Base-by-base conservation (phyloP, 257 asterid genomes). In the Solanum piurae region DNA sequence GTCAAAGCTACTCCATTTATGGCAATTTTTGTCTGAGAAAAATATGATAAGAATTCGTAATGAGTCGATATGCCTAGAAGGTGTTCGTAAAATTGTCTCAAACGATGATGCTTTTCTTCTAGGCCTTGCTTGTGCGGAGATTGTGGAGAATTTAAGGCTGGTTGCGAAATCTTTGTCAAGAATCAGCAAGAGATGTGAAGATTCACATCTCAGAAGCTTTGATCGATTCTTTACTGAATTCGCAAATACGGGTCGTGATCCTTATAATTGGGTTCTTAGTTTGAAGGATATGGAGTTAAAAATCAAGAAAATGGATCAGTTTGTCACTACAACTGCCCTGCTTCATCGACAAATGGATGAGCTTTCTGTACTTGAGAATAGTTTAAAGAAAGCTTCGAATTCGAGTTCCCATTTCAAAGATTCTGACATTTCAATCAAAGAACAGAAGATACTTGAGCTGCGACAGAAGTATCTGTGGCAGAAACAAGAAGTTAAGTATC, bases 21-120 rank as follows among this genome's bases (percentile, higher is more conserved):
- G 98, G 98, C 94, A 93, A 64, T 95, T 95, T 25, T 91, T 95
- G 27, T 92, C 99, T 4, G 98, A 97, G 88, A 86, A 87, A 6
- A 94, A 74, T 72, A 38, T 95, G 1, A 84, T 90, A 4, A 93
- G 98, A 20, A 91, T 97, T 44, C 94, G 94, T 21, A 89, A 84
- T 60, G 98, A 97, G 1, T 92, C 95, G 0, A 80, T 95, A 21
- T 89, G 92, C 83, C 91, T 94, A 0, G 99, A 97, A 94, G 99
- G 99, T 42, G 98, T 97, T 71, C 96, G 96, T 1, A 95, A 95
- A 87, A 95, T 97, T 86, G 98, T 97, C 88, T 97, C 99, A 2
- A 91, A 94, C 82, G 98, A 95, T 84, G 99, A 97, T 8, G 91
- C 87, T 3, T 97, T 97, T 87, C 91, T 97, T 23, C 55, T 97